Conservation (phyloP, 129 eudicot species). For the Scalesia atractyloides region DNA sequence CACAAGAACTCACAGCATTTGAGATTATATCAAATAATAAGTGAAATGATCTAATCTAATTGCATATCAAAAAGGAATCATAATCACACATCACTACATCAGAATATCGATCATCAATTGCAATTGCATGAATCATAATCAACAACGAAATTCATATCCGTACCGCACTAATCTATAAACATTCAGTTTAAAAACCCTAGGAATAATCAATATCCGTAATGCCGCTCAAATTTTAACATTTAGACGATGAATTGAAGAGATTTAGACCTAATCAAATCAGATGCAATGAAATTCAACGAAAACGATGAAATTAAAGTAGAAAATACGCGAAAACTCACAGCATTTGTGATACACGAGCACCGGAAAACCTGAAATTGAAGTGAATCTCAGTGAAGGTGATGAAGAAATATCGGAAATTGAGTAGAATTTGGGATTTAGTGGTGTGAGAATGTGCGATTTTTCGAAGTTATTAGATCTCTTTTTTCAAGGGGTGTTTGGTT, state of each 20-base stretch:
- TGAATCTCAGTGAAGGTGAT: slow-evolving; percentile 10
- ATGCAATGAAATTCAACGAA: background rate
- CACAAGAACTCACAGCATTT: slow-evolving; percentile 35
- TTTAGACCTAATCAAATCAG: background rate
- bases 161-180: background rate
- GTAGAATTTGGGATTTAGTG: slow-evolving; percentile 20
- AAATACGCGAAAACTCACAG: slow-evolving; percentile 29
- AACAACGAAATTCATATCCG: slow-evolving; percentile 3
- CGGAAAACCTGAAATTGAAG: slow-evolving; percentile 10
- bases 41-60: background rate
- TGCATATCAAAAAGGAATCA: background rate
- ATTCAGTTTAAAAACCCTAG: background rate
- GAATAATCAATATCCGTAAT: background rate
- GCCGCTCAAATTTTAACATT: background rate
- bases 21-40: background rate
- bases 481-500: background rate
- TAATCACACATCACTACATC: background rate
- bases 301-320: background rate
- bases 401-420: slow-evolving; percentile 4
- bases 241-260: background rate
- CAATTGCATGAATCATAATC: background rate
- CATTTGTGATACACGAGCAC: slow-evolving; percentile 24
- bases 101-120: background rate
- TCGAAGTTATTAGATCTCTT: slow-evolving; percentile 4
- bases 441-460: slow-evolving; percentile 28